Evolutionary conservation across 257 asterid genomes (phyloP).

Genomic region (Solanum ossicruentum): DNA sequence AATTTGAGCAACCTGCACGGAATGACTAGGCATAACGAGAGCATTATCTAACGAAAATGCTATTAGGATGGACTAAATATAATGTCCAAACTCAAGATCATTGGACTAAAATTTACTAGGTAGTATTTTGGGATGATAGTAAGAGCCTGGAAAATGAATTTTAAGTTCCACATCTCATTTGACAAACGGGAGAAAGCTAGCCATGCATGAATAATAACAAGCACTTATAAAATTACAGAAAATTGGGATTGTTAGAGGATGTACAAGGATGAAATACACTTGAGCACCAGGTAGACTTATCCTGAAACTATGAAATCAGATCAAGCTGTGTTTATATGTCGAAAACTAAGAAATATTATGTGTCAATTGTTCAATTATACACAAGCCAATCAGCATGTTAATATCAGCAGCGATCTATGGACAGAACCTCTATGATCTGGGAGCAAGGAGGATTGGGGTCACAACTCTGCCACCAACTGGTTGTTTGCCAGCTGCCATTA

Average conservation of each 20-base stretch:
- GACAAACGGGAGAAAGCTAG: background rate
- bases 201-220: background rate
- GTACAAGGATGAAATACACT: background rate
- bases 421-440: constrained; percentile 46
- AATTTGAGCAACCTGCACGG: background rate
- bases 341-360: background rate
- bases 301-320: background rate
- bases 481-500: constrained; percentile 80
- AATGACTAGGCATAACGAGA: background rate
- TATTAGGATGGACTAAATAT: background rate
- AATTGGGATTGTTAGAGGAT: background rate
- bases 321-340: background rate
- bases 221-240: background rate
- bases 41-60: background rate
- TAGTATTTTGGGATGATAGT: background rate
- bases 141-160: background rate
- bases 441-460: constrained; percentile 71
- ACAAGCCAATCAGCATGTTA: background rate
- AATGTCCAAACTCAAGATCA: background rate
- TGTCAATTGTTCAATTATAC: background rate
- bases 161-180: background rate
- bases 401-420: background rate
- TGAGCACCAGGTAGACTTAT: background rate
- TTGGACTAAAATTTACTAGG: background rate
- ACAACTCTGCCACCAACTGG: constrained; percentile 70